These are phyloP conservation scores for Penicillium taxi DNA, from an alignment of 495 filamentous ascomycete species.

Conservation along the genomic window DNA sequence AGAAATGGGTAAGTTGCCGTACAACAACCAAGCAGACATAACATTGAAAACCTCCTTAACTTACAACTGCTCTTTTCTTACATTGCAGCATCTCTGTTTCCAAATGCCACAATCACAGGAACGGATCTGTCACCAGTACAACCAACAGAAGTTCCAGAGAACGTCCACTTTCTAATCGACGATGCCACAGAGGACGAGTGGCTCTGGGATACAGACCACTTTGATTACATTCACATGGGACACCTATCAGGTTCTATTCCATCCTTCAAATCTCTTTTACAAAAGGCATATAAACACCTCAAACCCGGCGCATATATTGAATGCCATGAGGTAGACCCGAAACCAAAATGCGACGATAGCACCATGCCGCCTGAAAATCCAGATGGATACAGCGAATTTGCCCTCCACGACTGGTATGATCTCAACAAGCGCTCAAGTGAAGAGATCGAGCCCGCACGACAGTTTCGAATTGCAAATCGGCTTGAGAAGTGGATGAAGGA, in stretches of 20 bases:
- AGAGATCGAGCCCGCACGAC: slow-evolving; percentile 41
- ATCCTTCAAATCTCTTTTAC: slow-evolving; percentile 34
- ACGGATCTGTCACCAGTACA: slow-evolving; percentile 59
- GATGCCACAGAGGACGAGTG: slow-evolving; percentile 46
- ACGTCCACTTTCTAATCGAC: slow-evolving; percentile 53
- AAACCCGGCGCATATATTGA: slow-evolving; percentile 62
- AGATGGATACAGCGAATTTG: slow-evolving; percentile 34
- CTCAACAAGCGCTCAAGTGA: slow-evolving; percentile 42
- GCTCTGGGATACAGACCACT: slow-evolving; percentile 38
- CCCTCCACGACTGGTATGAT: slow-evolving; percentile 45
- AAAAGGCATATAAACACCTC: slow-evolving; percentile 40
- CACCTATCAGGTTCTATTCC: slow-evolving; percentile 37
- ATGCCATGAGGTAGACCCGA: slow-evolving; percentile 52
- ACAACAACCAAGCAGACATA: too few relatives aligned
- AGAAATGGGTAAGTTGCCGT: slow-evolving; percentile 44
- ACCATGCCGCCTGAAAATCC: slow-evolving; percentile 44
- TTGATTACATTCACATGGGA: slow-evolving; percentile 42
- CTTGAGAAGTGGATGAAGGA: slow-evolving; percentile 50
- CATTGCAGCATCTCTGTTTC: slow-evolving; percentile 41
- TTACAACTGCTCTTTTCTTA: not conserved
- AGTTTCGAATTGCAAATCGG: slow-evolving; percentile 43
- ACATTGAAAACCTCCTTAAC: not conserved
- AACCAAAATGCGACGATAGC: slow-evolving; percentile 53
- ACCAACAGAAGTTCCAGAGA: slow-evolving; percentile 47
- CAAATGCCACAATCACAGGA: slow-evolving; percentile 49